phyloP scores from a whole-genome alignment of 805 yeast genomes.

The Schwanniomyces occidentalis region DNA sequence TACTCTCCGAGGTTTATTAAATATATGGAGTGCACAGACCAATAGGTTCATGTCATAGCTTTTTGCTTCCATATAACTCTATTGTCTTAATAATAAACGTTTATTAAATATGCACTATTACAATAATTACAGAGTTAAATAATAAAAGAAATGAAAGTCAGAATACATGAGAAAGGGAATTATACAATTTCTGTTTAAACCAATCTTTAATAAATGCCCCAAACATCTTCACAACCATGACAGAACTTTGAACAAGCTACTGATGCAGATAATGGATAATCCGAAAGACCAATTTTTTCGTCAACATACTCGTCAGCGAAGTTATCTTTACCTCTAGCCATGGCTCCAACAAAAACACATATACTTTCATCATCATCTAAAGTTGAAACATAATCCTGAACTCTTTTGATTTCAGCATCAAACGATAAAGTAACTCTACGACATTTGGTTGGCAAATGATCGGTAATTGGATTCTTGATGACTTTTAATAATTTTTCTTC shows the following conservation, averaged over 20 bases:
- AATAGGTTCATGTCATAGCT: no score
- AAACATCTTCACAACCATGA: constrained; percentile 98
- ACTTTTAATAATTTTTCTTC: constrained; percentile 93
- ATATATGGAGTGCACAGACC: no score
- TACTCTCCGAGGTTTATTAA: no score
- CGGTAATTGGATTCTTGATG: constrained; percentile 95
- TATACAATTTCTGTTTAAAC: not conserved
- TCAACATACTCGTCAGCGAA: constrained; percentile 97
- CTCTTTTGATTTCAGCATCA: constrained; percentile 85
- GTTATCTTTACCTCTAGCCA: constrained; percentile 97
- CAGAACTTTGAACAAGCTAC: constrained; percentile 98
- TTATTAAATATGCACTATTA: constrained; percentile 4
- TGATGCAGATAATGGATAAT: constrained; percentile 93
- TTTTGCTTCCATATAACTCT: no score
- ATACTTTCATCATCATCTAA: constrained; percentile 88
- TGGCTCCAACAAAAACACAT: constrained; percentile 98
- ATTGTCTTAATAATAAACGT: not conserved
- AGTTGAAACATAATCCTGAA: constrained; percentile 80
- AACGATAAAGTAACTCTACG: constrained; percentile 89
- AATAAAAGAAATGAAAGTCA: constrained; percentile 5
- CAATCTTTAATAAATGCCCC: constrained; percentile 62
- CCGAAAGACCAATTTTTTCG: constrained; percentile 93
- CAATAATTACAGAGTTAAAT: not conserved
- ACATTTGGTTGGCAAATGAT: constrained; percentile 94
- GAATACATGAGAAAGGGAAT: constrained; percentile 2